A percentile compares a stretch with the other conserved stretches of the same genome.
phyloP scores from a whole-genome alignment of 805 yeast genomes.

The Candida suzukii region DNA sequence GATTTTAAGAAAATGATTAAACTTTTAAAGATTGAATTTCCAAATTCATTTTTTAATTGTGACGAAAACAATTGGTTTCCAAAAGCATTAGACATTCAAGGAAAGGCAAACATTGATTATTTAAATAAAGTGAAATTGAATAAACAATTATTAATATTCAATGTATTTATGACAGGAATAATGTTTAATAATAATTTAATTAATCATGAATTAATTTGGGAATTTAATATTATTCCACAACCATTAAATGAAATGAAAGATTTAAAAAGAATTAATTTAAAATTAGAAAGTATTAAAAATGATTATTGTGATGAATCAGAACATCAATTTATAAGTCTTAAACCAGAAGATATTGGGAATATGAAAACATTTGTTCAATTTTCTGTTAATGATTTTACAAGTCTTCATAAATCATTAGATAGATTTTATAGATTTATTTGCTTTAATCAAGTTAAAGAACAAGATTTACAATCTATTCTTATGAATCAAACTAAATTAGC shows the following conservation, averaged over 20 bases:
- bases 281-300: neutral
- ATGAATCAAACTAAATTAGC: conserved; percentile 5
- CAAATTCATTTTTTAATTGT: conserved; percentile 22
- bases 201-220: conserved; percentile 33
- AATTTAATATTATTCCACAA: conserved; percentile 29
- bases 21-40: conserved; percentile 29
- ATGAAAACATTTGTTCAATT: conserved; percentile 42
- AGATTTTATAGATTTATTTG: conserved; percentile 30
- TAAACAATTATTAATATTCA: conserved; percentile 39
- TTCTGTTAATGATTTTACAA: conserved; percentile 35
- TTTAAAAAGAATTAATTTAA: conserved; percentile 4
- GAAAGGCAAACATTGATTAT: conserved; percentile 18
- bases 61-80: conserved; percentile 17
- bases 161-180: conserved; percentile 39
- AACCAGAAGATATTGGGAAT: conserved; percentile 33
- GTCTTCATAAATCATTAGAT: conserved; percentile 22
- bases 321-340: conserved; percentile 10
- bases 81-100: conserved; percentile 10
- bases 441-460: conserved; percentile 22
- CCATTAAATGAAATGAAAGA: conserved; percentile 15
- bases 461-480: conserved; percentile 22
- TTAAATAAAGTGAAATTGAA: conserved; percentile 40
- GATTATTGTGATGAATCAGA: neutral
- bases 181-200: conserved; percentile 28
- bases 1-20: conserved; percentile 27